These are phyloP conservation scores for Alternaria sp. DNA, from an alignment of 2,329 filamentous ascomycete species.

Conservation along the genomic window DNA sequence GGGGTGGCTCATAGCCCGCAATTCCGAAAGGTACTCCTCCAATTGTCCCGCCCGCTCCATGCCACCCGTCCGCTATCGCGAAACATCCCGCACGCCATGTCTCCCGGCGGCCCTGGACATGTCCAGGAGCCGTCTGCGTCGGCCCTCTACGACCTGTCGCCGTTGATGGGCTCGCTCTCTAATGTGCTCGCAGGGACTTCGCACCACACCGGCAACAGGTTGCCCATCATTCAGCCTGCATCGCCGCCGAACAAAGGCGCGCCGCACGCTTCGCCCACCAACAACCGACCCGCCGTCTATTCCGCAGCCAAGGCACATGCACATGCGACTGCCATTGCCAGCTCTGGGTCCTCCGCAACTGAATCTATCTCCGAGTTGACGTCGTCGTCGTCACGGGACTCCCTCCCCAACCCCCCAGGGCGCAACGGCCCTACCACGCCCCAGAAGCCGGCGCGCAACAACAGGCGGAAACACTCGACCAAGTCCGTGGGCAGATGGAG, in stretches of 20 bases:
- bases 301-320: conserved; percentile 24
- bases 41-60: conserved; percentile 27
- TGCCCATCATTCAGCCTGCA: conserved; percentile 41
- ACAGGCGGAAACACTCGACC: conserved; percentile 39
- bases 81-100: conserved; percentile 29
- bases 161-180: conserved; percentile 29
- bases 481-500: conserved; percentile 42
- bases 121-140: conserved; percentile 20
- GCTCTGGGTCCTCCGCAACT: conserved; percentile 37
- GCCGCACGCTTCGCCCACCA: conserved; percentile 27
- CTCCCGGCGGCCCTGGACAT: conserved; percentile 25
- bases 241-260: conserved; percentile 41
- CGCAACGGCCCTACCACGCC: conserved; percentile 34
- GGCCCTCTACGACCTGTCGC: conserved; percentile 12
- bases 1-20: conserved; percentile 42
- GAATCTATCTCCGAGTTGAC: conserved; percentile 42
- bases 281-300: conserved; percentile 21
- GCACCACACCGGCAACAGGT: conserved; percentile 20
- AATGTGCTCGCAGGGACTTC: conserved; percentile 34
- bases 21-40: conserved; percentile 25
- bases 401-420: conserved; percentile 36
- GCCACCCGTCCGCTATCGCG: conserved; percentile 31
- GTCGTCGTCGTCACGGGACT: conserved; percentile 42
- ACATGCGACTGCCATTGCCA: conserved; percentile 41
- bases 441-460: conserved; percentile 40